A percentile compares a stretch with the other conserved stretches of the same genome.
These are phyloP conservation scores for Cucurbita pepo DNA, from an alignment of 306 rosid genomes.

Conservation along the genomic window DNA sequence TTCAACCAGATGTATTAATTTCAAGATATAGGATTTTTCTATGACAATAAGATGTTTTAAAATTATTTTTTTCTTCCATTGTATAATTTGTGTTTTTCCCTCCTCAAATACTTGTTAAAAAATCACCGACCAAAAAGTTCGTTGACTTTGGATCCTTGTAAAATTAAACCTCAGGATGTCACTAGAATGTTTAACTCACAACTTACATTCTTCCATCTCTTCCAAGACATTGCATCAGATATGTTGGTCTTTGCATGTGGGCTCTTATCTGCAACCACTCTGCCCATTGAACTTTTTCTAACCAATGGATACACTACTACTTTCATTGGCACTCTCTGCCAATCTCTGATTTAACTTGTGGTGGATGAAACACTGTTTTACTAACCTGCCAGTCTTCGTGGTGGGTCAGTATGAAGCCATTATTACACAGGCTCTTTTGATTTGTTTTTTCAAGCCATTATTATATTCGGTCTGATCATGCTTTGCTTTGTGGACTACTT, in stretches of 20 bases:
- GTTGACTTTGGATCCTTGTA: neutral
- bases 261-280: neutral
- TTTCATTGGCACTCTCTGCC: neutral
- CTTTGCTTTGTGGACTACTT: constrained; percentile 15
- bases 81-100: neutral
- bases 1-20: neutral
- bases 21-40: neutral
- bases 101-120: neutral
- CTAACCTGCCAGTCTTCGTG: neutral
- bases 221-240: neutral
- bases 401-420: constrained; percentile 7
- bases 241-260: neutral
- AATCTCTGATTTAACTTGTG: constrained; percentile 2
- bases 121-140: neutral
- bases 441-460: constrained; percentile 5
- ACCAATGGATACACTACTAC: neutral
- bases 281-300: neutral
- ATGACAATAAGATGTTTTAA: neutral
- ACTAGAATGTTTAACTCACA: neutral
- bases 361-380: constrained; percentile 1
- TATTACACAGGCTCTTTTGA: neutral
- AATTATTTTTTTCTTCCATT: neutral
- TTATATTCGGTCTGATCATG: constrained; percentile 9
- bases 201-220: neutral
- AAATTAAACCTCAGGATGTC: neutral